Evolutionary conservation across 1,284 basidiomycete genomes (phyloP), one percentile per base, ranked within the genome.

Genomic region (Naganishia liquefaciens): DNA sequence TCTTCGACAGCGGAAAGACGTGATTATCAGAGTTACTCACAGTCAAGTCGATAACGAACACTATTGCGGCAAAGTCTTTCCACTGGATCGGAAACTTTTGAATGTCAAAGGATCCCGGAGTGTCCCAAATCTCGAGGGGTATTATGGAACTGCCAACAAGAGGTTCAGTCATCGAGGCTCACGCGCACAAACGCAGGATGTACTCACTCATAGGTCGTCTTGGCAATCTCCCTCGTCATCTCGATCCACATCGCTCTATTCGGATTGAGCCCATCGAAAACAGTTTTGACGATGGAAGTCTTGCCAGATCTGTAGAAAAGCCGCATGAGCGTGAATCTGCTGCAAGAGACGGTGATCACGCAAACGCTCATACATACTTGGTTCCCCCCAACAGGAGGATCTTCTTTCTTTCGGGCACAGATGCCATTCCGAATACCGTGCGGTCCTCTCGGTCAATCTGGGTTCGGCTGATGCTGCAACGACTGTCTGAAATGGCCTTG

Each of bases 31-130:
- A 68, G 39, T 0, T 15, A 77, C 85, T 69, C 71, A 91, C 91
- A 78, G 93, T 90, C 66, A 96, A 94, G 74, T 98, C 95, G 72
- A 98, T 90, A n/a, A 98, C 93, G 73, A 94, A 99, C 42, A 98
- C 86, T 69, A 98, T 82, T 0, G 87, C 86, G 0, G 88, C 84
- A 73, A 93, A 92, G 37, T 88, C 83, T 47, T 85, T 84, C 27
- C 93, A 81, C 1, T 88, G 84, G 1, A 84, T 84, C 21, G 87
- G 88, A 25, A 93, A 82, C 21, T 86, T 85, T 30, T 91, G 88
- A 3, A 88, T 83, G 5, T 90, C 87, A 61, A 87, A 85, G 65
- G 88, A 90, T 30, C 91, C 90, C 0, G 95, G 95, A 68, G 91
- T 91, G 75, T 98, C 94, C 91, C 93, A 97, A 74, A 98, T 86